Evolutionary conservation across 768 basidiomycete species (phyloP).

Genomic region (Thelephora aurantiotincta): DNA sequence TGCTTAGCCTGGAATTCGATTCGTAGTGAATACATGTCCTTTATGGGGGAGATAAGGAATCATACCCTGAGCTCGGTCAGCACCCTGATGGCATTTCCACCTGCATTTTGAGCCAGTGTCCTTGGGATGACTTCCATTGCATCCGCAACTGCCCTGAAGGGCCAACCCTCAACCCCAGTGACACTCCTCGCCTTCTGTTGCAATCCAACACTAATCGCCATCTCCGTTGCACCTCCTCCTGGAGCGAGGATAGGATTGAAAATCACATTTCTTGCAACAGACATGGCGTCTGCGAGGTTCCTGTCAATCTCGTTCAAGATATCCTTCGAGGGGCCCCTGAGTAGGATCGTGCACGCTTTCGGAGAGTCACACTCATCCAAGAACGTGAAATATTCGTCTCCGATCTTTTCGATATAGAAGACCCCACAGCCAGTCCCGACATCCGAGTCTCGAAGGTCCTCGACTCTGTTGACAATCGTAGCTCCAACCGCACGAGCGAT

Average conservation of each 20-base stretch:
- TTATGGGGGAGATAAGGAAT: neutral
- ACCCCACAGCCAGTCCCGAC: constrained; percentile 88
- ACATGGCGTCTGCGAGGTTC: constrained; percentile 95
- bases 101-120: constrained; percentile 88
- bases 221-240: constrained; percentile 95
- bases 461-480: constrained; percentile 92
- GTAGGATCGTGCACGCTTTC: constrained; percentile 95
- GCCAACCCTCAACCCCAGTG: constrained; percentile 83
- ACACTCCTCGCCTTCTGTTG: constrained; percentile 67
- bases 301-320: constrained; percentile 97
- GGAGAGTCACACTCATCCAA: constrained; percentile 81
- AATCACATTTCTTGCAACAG: constrained; percentile 91
- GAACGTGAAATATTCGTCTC: constrained; percentile 98
- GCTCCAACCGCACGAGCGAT: constrained; percentile 92
- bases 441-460: constrained; percentile 86
- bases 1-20: constrained; percentile 66
- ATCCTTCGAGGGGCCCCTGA: constrained; percentile 96
- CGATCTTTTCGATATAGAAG: constrained; percentile 96
- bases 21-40: neutral
- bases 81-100: constrained; percentile 88
- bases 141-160: constrained; percentile 84
- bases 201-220: constrained; percentile 88
- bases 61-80: constrained; percentile 86
- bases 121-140: constrained; percentile 96
- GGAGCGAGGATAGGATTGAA: constrained; percentile 93